Evolutionary conservation across 2,329 filamentous ascomycete genomes (phyloP), one percentile per base, ranked within the genome.

Genomic region (Daldinia eschscholtzii): DNA sequence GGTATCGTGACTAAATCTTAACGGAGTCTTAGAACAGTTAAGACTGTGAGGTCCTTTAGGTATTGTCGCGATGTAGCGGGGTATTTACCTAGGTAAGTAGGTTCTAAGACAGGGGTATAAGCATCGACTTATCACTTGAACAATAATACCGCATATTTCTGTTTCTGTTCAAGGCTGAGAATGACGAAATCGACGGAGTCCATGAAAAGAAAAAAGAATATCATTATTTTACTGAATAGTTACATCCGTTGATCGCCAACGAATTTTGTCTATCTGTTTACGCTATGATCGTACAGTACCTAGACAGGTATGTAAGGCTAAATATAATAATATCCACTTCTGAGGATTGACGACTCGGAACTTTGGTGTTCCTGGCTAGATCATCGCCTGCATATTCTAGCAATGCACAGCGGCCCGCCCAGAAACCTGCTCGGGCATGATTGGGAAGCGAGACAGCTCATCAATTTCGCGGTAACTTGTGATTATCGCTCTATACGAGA

Each of bases 81-180:
- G 52, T 55, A 55, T 37, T 20, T 37, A 20, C 48, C 48, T 53
- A 26, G 50, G 50, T 53, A 53, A 33, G 30, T 53, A 56, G 26
- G 46, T 23, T 61, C n/a, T 58, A 41, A 37, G 23, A 53, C 57
- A 61, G 66, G 61, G 58, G 53, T 61, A 55, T 5, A 55, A 44
- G 56, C 3, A 33, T 53, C 23, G 15, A 23, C 20, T 42, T 35
- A 6, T 26, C 53, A 37, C 30, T 28, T 15, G 39, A 15, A 61
- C 35, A 69, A 70, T 70, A 67, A 70, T 70, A 71, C 64, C 64
- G 58, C 67, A 70, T 23, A 70, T 23, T 23, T 23, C 20, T 23
- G 20, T 58, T 58, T 64, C 63, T 63, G 18, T 60, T 46, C 39
- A 60, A 33, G n/a, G 13, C 37, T 55, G 41, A 53, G n/a, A 42